Conservation (phyloP, 257 asterid genomes). For the Solanum pennellii region DNA sequence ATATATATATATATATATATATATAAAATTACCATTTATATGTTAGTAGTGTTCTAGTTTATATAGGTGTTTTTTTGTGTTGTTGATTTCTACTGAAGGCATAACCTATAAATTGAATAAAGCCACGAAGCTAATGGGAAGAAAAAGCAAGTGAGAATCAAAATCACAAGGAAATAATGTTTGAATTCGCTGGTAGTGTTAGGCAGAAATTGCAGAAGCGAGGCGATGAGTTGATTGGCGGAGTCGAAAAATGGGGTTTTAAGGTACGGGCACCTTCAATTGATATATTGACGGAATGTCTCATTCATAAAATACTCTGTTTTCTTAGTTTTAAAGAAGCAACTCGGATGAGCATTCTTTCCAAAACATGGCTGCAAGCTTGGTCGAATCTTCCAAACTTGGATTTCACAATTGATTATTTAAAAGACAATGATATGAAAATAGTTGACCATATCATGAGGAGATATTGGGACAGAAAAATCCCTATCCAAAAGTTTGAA, state of each 20-base stretch:
- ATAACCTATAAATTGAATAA: neutral
- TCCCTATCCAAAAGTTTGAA: neutral
- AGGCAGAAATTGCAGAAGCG: neutral
- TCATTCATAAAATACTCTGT: neutral
- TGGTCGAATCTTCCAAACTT: neutral
- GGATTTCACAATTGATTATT: neutral
- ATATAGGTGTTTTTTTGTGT: too few species aligned
- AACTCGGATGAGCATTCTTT: neutral
- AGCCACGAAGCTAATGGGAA: neutral
- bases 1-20: too few species aligned
- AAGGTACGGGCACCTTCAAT: neutral
- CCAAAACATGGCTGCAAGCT: neutral
- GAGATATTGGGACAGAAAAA: neutral
- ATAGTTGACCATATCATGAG: neutral
- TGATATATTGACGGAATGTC: neutral
- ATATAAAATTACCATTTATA: too few species aligned
- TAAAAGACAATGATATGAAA: neutral
- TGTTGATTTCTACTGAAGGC: too few species aligned
- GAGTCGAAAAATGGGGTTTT: neutral
- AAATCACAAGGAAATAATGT: neutral
- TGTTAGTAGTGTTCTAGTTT: too few species aligned
- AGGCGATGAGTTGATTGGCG: neutral
- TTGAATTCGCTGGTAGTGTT: neutral
- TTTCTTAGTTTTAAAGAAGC: neutral
- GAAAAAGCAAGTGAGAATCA: neutral